Percentiles rank a stretch among this genome's conserved stretches.
phyloP scores from a whole-genome alignment of 495 filamentous ascomycete genomes.

The Aspergillus biplanus region DNA sequence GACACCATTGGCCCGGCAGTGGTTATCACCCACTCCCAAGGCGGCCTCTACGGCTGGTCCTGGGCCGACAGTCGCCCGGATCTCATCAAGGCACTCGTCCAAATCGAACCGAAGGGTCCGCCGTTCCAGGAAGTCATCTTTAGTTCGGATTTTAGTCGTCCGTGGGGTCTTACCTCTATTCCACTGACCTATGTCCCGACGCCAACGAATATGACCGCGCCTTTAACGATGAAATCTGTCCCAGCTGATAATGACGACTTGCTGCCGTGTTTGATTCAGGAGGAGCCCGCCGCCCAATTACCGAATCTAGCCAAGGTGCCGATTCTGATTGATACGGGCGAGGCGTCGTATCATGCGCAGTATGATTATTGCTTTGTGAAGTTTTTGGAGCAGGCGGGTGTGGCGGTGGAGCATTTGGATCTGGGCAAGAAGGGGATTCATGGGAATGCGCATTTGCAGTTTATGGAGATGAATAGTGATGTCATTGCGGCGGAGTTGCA shows the following conservation, averaged over 20 bases:
- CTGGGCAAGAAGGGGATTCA: constrained; percentile 49
- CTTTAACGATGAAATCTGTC: constrained; percentile 34
- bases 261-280: constrained; percentile 49
- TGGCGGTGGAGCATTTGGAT: constrained; percentile 47
- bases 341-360: constrained; percentile 57
- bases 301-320: constrained; percentile 50
- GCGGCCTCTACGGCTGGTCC: constrained; percentile 53
- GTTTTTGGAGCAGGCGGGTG: constrained; percentile 60
- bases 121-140: constrained; percentile 47
- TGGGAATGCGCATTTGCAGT: constrained; percentile 64
- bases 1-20: constrained; percentile 51
- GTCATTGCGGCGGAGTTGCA: constrained; percentile 46
- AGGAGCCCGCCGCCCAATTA: constrained; percentile 51
- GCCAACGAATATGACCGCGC: constrained; percentile 29
- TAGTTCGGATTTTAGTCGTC: constrained; percentile 27
- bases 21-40: constrained; percentile 57
- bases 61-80: constrained; percentile 49
- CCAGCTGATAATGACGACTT: constrained; percentile 22
- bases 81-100: constrained; percentile 51
- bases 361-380: constrained; percentile 61
- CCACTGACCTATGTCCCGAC: constrained; percentile 56
- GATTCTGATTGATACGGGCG: constrained; percentile 51
- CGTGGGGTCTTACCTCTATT: constrained; percentile 52
- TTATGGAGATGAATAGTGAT: constrained; percentile 64
- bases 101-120: constrained; percentile 58